Percentiles rank a stretch among this genome's conserved stretches.
Conservation (phyloP, 495 filamentous ascomycete species). For the Penicillium nucicola region DNA sequence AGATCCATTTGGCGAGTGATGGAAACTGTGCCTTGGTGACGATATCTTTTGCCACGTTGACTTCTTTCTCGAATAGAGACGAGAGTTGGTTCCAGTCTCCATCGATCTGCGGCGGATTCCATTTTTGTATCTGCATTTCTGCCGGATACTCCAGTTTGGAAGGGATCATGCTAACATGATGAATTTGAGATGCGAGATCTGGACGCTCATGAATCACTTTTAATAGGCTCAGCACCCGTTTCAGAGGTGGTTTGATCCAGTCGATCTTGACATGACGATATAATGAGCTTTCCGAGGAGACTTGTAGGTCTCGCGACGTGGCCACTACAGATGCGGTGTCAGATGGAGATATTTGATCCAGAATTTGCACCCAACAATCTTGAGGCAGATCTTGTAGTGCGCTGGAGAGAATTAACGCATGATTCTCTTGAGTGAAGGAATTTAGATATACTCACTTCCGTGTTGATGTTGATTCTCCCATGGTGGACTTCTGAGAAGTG, state of each 20-base stretch:
- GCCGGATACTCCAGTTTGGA: background rate
- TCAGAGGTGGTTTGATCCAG: background rate
- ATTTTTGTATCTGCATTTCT: too few species aligned
- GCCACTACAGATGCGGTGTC: too few species aligned
- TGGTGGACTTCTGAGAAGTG: too few species aligned
- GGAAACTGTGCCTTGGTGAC: constrained; percentile 4
- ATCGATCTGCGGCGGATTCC: too few species aligned
- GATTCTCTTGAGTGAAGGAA: too few species aligned
- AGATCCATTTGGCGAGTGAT: constrained; percentile 4
- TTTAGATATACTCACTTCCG: too few species aligned
- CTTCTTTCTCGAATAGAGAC: constrained; percentile 2
- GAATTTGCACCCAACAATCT: too few species aligned
- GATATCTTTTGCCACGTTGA: constrained; percentile 5
- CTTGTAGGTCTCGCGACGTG: background rate
- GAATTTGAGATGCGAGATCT: background rate
- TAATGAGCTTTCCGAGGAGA: background rate
- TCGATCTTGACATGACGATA: background rate
- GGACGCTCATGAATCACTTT: background rate
- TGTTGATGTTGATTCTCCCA: too few species aligned
- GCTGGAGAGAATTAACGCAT: too few species aligned
- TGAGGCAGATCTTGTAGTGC: too few species aligned
- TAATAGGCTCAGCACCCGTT: background rate
- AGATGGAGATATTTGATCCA: too few species aligned
- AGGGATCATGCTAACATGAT: background rate
- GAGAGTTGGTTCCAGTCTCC: too few species aligned